Evolutionary conservation across 169 alveolate species (phyloP).

Genomic region (Amoebophrya sp.): DNA sequence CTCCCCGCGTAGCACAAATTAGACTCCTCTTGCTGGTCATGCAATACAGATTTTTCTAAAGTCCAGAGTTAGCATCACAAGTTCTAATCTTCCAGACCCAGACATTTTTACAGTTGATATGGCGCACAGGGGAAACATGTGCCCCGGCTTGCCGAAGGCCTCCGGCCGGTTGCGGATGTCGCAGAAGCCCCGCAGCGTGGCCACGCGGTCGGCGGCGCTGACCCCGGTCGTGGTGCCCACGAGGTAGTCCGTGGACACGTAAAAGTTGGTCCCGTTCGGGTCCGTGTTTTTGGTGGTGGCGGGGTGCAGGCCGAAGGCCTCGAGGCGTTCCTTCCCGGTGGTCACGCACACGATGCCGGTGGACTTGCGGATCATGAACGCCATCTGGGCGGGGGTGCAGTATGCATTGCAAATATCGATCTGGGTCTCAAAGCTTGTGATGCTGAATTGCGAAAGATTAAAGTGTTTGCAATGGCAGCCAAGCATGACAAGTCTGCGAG

Average conservation of each 20-base stretch:
- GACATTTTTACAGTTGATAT: no score
- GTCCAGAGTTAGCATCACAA: no score
- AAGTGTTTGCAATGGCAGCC: no score
- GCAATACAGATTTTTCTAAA: no score
- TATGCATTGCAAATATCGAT: no score
- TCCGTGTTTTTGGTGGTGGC: constrained; percentile 12
- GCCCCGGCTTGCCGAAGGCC: not conserved
- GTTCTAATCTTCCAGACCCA: no score
- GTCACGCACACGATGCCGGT: not conserved
- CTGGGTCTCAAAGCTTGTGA: no score
- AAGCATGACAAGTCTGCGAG: no score
- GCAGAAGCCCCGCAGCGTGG: not conserved
- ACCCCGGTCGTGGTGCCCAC: not conserved
- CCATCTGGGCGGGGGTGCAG: not conserved
- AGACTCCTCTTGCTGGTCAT: no score
- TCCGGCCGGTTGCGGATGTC: not conserved
- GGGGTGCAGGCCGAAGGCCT: constrained; percentile 19
- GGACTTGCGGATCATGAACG: not conserved
- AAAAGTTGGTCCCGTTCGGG: not conserved
- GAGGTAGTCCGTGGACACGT: constrained; percentile 32
- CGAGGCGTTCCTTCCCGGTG: not conserved
- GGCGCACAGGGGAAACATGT: not conserved
- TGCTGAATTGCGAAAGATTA: no score
- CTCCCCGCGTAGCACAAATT: no score
- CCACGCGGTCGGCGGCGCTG: not conserved